phyloP scores from a whole-genome alignment of 2,329 filamentous ascomycete genomes.

The Alternaria solani region DNA sequence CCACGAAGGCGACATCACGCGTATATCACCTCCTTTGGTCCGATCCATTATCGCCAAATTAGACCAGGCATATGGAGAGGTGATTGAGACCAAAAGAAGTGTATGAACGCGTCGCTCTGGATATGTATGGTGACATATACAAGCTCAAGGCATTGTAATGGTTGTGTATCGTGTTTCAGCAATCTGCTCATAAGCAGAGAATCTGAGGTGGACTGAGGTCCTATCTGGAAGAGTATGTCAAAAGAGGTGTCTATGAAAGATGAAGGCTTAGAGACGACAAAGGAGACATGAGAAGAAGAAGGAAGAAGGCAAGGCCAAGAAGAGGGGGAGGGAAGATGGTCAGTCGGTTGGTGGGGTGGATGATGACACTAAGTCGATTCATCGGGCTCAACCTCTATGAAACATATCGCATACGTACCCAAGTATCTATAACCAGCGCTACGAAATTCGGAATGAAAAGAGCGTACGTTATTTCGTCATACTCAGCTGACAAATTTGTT shows the following conservation, averaged over 20 bases:
- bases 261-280: background rate
- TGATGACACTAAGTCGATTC: background rate
- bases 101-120: slow-evolving; percentile 11
- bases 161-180: slow-evolving; percentile 10
- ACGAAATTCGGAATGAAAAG: background rate
- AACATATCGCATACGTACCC: background rate
- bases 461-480: background rate
- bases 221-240: background rate
- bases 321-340: background rate
- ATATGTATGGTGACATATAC: slow-evolving; percentile 12
- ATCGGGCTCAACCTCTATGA: background rate
- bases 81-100: background rate
- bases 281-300: background rate
- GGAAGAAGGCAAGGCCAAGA: background rate
- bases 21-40: slow-evolving; percentile 9
- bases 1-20: slow-evolving; percentile 8
- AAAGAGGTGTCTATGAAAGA: background rate
- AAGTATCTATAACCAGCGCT: background rate
- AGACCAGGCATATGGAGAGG: slow-evolving; percentile 9
- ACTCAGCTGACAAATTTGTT: background rate
- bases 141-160: slow-evolving; percentile 11
- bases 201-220: slow-evolving; percentile 10
- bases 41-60: slow-evolving; percentile 1
- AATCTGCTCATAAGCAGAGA: slow-evolving; percentile 5
- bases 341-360: background rate